A percentile compares a stretch with the other conserved stretches of the same genome.
These are phyloP conservation scores for Boletellus dicymbophilus DNA, from an alignment of 1,284 basidiomycete genomes.

Conservation along the genomic window DNA sequence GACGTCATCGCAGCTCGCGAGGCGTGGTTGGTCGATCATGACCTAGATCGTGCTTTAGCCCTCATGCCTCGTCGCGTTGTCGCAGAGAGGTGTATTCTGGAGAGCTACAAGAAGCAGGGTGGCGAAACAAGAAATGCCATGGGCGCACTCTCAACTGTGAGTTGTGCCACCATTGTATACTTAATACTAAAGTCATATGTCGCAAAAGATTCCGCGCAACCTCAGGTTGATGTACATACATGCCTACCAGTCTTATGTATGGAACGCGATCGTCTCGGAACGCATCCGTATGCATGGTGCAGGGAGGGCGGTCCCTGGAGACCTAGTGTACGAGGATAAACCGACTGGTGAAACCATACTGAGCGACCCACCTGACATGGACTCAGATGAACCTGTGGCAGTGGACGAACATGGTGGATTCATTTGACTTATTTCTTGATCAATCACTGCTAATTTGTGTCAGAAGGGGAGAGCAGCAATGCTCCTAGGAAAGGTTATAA, in stretches of 20 bases:
- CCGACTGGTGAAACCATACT: conserved; percentile 27
- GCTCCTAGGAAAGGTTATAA: conserved; percentile 42
- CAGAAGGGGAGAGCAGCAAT: conserved; percentile 30
- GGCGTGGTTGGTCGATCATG: conserved; percentile 80
- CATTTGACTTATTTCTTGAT: conserved; percentile 3
- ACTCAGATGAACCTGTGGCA: conserved; percentile 38
- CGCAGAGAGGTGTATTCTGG: conserved; percentile 90
- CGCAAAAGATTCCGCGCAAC: conserved; percentile 85
- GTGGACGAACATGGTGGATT: conserved; percentile 45
- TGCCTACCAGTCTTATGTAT: conserved; percentile 98
- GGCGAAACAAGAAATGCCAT: conserved; percentile 81
- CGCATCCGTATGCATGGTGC: conserved; percentile 81
- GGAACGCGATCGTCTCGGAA: conserved; percentile 96
- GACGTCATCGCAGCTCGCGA: conserved; percentile 80
- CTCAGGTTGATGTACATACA: conserved; percentile 97
- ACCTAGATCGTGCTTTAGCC: conserved; percentile 77
- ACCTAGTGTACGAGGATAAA: conserved; percentile 74
- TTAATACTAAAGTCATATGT: neutral
- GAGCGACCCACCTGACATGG: conserved; percentile 39
- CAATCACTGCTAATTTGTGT: conserved; percentile 8
- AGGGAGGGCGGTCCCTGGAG: conserved; percentile 80
- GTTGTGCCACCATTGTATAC: conserved; percentile 27
- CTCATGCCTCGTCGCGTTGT: conserved; percentile 88
- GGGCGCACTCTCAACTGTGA: conserved; percentile 82
- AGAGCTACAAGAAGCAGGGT: conserved; percentile 83